Percentiles rank a stretch among this genome's conserved stretches.
phyloP scores from a whole-genome alignment of 1,284 basidiomycete species.

The Puccinia hordei region DNA sequence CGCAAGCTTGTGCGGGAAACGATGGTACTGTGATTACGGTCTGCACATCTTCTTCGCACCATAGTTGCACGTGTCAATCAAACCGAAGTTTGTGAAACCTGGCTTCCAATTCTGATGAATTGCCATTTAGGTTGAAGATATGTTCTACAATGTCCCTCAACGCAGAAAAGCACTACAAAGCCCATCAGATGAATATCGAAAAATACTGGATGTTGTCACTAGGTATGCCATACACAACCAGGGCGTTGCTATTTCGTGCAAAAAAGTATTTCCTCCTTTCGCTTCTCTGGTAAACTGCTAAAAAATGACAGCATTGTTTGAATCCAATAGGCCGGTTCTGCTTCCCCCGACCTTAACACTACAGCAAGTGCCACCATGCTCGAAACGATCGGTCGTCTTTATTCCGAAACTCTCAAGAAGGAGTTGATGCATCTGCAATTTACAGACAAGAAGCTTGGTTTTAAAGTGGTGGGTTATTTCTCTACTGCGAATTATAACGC shows the following conservation, averaged over 20 bases:
- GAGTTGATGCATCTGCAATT: conserved; percentile 69
- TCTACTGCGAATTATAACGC: conserved; percentile 68
- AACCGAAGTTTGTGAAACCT: background rate
- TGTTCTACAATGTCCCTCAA: conserved; percentile 92
- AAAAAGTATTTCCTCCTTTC: conserved; percentile 67
- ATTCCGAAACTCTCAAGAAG: conserved; percentile 77
- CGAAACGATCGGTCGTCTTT: conserved; percentile 77
- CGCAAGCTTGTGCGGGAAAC: conserved; percentile 87
- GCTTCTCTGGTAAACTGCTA: background rate
- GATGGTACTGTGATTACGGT: conserved; percentile 89
- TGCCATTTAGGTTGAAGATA: conserved; percentile 75
- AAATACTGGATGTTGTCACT: conserved; percentile 88
- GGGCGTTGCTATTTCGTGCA: conserved; percentile 82
- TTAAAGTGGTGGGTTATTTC: conserved; percentile 16
- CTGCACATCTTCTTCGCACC: conserved; percentile 55
- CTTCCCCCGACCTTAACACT: conserved; percentile 43
- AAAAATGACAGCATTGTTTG: background rate
- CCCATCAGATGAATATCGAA: conserved; percentile 85
- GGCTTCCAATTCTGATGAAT: conserved; percentile 17
- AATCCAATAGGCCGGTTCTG: conserved; percentile 31
- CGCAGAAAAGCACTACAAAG: conserved; percentile 82
- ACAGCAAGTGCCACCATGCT: conserved; percentile 66
- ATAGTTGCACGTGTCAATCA: background rate
- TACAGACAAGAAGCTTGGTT: conserved; percentile 55
- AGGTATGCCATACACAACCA: conserved; percentile 93